Evolutionary conservation across 2,329 filamentous ascomycete genomes (phyloP).

Genomic region (Pseudopyricularia javanii): DNA sequence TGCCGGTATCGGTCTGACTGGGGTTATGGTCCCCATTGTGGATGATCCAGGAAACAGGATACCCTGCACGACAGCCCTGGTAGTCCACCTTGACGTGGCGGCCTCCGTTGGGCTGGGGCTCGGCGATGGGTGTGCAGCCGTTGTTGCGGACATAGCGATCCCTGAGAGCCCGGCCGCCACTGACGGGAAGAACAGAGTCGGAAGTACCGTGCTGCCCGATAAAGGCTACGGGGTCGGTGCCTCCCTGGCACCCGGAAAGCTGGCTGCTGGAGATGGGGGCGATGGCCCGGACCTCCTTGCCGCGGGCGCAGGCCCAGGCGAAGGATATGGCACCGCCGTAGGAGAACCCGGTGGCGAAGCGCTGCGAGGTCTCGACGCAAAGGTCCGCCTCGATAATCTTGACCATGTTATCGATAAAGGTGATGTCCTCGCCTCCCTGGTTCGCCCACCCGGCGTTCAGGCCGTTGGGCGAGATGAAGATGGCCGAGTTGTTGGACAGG

Average conservation of each 20-base stretch:
- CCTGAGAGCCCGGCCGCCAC: slow-evolving; percentile 7
- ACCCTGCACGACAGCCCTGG: slow-evolving; percentile 7
- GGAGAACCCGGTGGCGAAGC: slow-evolving; percentile 31
- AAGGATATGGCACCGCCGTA: slow-evolving; percentile 30
- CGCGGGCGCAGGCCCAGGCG: slow-evolving; percentile 26
- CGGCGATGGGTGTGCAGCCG: slow-evolving; percentile 6
- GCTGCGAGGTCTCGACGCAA: slow-evolving; percentile 26
- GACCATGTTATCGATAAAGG: slow-evolving; percentile 25
- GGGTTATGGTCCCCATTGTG: slow-evolving; percentile 12
- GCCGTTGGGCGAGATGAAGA: slow-evolving; percentile 30
- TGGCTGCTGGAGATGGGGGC: not conserved
- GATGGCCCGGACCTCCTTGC: slow-evolving; percentile 22
- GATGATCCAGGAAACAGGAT: slow-evolving; percentile 10
- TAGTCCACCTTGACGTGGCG: slow-evolving; percentile 9
- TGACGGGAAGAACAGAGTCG: slow-evolving; percentile 8
- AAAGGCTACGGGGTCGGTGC: slow-evolving; percentile 7
- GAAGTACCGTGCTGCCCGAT: slow-evolving; percentile 9
- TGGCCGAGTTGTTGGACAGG: slow-evolving; percentile 20
- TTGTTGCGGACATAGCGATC: slow-evolving; percentile 9
- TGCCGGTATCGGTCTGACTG: slow-evolving; percentile 6
- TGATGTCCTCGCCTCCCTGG: slow-evolving; percentile 24
- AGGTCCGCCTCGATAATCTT: slow-evolving; percentile 22
- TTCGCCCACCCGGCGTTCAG: slow-evolving; percentile 29
- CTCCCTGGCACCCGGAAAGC: slow-evolving; percentile 2
- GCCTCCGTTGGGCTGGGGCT: slow-evolving; percentile 4